phyloP scores from a whole-genome alignment of 305 asterid species.

The Solanum hybrid region DNA sequence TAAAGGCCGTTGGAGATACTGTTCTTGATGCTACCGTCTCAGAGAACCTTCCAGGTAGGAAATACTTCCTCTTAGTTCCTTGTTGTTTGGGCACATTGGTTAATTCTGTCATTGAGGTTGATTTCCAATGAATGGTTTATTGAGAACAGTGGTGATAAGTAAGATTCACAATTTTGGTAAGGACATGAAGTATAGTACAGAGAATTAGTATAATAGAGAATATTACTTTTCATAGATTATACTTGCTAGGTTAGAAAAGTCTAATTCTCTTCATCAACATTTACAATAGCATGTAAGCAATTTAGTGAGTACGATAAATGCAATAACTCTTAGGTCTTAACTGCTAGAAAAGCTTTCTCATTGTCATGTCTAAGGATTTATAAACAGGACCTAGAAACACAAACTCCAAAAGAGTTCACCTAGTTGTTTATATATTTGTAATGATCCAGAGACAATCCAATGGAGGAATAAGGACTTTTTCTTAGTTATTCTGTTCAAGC shows the following conservation, averaged over 20 bases:
- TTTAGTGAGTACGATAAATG: neutral
- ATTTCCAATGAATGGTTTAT: neutral
- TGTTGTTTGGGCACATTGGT: neutral
- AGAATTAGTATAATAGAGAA: neutral
- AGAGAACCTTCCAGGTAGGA: slow-evolving; percentile 79
- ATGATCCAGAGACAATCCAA: neutral
- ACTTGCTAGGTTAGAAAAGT: neutral
- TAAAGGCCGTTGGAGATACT: slow-evolving; percentile 82
- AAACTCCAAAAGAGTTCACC: neutral
- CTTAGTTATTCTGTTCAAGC: neutral
- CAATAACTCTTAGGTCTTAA: neutral
- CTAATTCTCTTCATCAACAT: neutral
- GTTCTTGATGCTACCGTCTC: slow-evolving; percentile 88
- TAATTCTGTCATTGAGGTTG: neutral
- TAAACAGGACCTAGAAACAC: neutral
- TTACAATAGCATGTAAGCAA: neutral
- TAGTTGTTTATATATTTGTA: neutral
- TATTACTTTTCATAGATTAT: neutral
- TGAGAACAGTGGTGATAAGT: neutral
- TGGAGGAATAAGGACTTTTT: neutral
- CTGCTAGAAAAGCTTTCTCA: neutral
- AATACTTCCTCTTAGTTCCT: neutral
- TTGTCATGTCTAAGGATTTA: neutral
- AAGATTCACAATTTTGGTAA: neutral
- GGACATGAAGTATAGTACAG: neutral